Evolutionary conservation across 768 basidiomycete genomes (phyloP), one percentile per base, ranked within the genome.

Genomic region (Baorangia bicolor): DNA sequence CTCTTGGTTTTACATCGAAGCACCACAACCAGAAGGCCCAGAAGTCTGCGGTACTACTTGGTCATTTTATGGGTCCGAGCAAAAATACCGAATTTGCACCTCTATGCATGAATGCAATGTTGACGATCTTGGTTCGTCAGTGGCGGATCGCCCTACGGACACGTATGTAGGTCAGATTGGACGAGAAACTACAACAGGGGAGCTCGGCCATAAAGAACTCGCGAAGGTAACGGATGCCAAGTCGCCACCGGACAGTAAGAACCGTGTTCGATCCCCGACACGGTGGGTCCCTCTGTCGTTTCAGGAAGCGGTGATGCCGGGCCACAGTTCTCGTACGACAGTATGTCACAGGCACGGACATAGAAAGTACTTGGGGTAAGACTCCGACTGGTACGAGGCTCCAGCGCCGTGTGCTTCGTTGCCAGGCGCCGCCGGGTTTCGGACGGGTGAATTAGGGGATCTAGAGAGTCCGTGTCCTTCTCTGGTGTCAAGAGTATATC

Each of bases 71-170:
- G 37, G 34, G 33, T 34, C 49, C 49, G 35, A 41, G 25, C 18
- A 58, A 49, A 53, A 20, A 45, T 20, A 34, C 41, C 37, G 28
- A 53, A 11, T 38, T 42, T 2, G 16, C 27, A 40, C 49, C 25
- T 43, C 28, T 27, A 14, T 50, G 13, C 25, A 34, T 39, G 37
- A 38, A 25, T 25, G 10, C 28, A 37, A 28, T 51, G 46, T 42
- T 23, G 61, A 46, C 54, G 39, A 66, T 66, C 54, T 51, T 35
- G 34, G 31, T 51, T 58, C 41, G 35, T 44, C 49, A 25, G 43
- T 60, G 51, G 54, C 49, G 57, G 57, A 64, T 66, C 55, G 53
- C 52, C 55, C 30, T 41, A 21, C 46, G 56, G n/a, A n/a, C n/a
- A n/a, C n/a, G n/a, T n/a, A n/a, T n/a, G 38, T 9, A 39, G 40